phyloP scores from a whole-genome alignment of 768 basidiomycete species.

The Neoboletus magnificus region DNA sequence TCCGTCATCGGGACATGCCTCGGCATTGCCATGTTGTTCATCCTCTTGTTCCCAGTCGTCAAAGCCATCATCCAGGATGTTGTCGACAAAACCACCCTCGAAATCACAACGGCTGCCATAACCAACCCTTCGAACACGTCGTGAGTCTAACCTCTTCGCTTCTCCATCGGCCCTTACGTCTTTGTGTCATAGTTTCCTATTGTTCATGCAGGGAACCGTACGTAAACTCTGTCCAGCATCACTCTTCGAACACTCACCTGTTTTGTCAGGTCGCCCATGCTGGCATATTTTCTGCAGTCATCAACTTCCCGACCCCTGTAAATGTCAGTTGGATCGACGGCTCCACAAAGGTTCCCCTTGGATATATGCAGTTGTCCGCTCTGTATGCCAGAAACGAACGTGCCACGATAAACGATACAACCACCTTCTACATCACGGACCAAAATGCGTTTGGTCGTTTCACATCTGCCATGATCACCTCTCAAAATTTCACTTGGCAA shows the following conservation, averaged over 20 bases:
- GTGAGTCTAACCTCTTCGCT: slow-evolving; percentile 34
- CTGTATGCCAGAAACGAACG: slow-evolving; percentile 52
- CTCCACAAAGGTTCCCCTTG: slow-evolving; percentile 47
- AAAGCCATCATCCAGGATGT: slow-evolving; percentile 64
- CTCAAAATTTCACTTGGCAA: slow-evolving; percentile 65
- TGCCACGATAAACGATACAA: slow-evolving; percentile 60
- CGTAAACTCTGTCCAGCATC: slow-evolving; percentile 7
- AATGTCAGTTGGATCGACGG: slow-evolving; percentile 57
- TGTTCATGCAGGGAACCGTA: slow-evolving; percentile 55
- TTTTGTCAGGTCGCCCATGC: slow-evolving; percentile 56
- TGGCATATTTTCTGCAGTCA: slow-evolving; percentile 60
- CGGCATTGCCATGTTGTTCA: slow-evolving; percentile 61
- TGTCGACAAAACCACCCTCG: slow-evolving; percentile 52
- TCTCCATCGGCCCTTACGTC: slow-evolving; percentile 1
- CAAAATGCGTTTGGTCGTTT: slow-evolving; percentile 59
- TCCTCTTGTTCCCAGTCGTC: slow-evolving; percentile 66
- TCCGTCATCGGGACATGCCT: slow-evolving; percentile 48
- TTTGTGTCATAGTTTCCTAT: slow-evolving; percentile 42
- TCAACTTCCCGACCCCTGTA: slow-evolving; percentile 56
- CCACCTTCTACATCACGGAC: slow-evolving; percentile 54
- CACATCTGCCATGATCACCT: slow-evolving; percentile 60
- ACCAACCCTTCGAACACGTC: slow-evolving; percentile 52
- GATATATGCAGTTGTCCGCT: slow-evolving; percentile 46
- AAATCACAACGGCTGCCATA: slow-evolving; percentile 52
- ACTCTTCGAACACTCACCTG: neutral